Evolutionary conservation across 257 asterid species (phyloP).

Genomic region (Primulina eburnea): DNA sequence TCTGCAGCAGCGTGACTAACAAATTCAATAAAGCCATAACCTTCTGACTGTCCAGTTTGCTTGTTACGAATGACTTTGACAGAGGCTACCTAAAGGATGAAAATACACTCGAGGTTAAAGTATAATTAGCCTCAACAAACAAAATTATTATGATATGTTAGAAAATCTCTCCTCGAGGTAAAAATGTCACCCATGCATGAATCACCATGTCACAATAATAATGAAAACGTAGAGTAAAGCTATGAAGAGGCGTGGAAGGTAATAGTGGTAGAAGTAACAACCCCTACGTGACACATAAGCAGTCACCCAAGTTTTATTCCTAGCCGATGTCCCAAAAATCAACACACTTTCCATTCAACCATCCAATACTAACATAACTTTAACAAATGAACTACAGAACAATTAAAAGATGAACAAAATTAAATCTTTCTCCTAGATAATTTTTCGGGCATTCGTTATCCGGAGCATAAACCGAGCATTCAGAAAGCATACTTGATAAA

Average conservation of each 20-base stretch:
- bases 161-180: neutral
- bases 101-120: neutral
- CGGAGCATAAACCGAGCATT: neutral
- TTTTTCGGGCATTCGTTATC: neutral
- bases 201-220: neutral
- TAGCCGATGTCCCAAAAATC: neutral
- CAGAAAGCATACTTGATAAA: neutral
- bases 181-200: neutral
- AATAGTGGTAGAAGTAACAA: neutral
- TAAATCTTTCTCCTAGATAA: neutral
- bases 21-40: slow-evolving; percentile 89
- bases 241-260: neutral
- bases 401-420: neutral
- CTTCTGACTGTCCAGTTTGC: slow-evolving; percentile 74
- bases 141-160: no score
- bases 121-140: neutral
- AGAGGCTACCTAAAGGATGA: slow-evolving; percentile 50
- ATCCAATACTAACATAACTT: neutral
- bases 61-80: slow-evolving; percentile 87
- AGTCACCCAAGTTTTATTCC: neutral
- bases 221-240: neutral
- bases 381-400: neutral
- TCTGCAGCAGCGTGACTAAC: slow-evolving; percentile 88
- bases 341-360: neutral
- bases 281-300: neutral